Conservation (phyloP, 2,329 filamentous ascomycete genomes). For the Didymella keratinophila region DNA sequence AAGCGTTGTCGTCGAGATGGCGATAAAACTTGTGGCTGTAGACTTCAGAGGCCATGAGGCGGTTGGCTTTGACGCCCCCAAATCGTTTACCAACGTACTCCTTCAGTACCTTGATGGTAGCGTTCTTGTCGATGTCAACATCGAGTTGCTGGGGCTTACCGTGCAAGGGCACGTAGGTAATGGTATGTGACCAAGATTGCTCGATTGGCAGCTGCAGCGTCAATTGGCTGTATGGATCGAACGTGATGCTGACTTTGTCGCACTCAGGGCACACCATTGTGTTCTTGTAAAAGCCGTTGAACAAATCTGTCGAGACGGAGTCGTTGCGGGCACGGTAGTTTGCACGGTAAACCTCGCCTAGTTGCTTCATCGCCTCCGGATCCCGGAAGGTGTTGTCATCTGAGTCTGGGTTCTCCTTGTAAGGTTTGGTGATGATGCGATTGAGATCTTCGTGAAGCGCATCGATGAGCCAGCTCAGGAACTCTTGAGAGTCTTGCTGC, state of each 20-base stretch:
- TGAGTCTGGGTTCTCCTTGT: slow-evolving; percentile 96
- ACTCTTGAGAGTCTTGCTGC: slow-evolving; percentile 97
- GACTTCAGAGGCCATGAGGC: slow-evolving; percentile 82
- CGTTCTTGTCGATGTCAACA: slow-evolving; percentile 82
- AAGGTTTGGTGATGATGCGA: slow-evolving; percentile 92
- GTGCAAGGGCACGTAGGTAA: slow-evolving; percentile 81
- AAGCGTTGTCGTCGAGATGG: slow-evolving; percentile 72
- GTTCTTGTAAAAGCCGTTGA: slow-evolving; percentile 98
- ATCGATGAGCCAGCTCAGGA: slow-evolving; percentile 92
- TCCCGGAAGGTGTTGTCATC: slow-evolving; percentile 95
- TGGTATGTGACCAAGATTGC: slow-evolving; percentile 76
- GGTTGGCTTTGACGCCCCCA: slow-evolving; percentile 61
- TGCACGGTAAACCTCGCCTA: slow-evolving; percentile 88
- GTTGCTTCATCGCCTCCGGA: slow-evolving; percentile 77
- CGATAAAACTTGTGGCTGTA: slow-evolving; percentile 88
- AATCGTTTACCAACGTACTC: slow-evolving; percentile 65
- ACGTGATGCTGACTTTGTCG: slow-evolving; percentile 96
- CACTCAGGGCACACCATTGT: slow-evolving; percentile 92
- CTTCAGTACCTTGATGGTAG: slow-evolving; percentile 73
- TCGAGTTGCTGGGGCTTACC: slow-evolving; percentile 74
- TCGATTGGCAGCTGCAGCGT: slow-evolving; percentile 90
- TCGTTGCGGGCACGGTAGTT: slow-evolving; percentile 94
- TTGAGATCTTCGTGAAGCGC: slow-evolving; percentile 95
- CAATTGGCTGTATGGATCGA: slow-evolving; percentile 95
- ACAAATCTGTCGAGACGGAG: slow-evolving; percentile 93